Conservation (phyloP, 202 grass and related monocot species). For the Setaria viridis region DNA sequence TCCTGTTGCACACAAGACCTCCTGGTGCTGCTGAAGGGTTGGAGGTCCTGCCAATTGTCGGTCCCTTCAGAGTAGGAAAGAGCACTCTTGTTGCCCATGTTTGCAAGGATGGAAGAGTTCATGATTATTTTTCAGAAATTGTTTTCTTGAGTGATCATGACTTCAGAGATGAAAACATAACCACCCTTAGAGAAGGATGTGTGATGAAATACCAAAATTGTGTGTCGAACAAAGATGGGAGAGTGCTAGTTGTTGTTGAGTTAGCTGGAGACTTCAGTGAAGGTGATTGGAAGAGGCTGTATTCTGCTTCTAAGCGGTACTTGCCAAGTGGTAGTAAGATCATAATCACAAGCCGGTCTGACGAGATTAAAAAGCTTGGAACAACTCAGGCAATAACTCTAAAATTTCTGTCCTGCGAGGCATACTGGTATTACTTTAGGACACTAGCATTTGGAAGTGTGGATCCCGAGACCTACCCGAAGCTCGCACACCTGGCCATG, state of each 20-base stretch:
- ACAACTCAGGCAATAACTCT: neutral
- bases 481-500: neutral
- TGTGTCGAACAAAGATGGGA: neutral
- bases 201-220: neutral
- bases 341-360: conserved; percentile 15
- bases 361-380: neutral
- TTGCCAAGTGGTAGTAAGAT: neutral
- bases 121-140: neutral
- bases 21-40: neutral
- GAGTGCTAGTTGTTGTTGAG: conserved; percentile 5
- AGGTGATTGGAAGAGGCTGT: neutral
- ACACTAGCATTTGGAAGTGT: conserved; percentile 7
- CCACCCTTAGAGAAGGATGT: neutral
- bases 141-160: neutral
- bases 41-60: neutral
- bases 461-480: neutral
- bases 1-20: neutral
- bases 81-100: conserved; percentile 29
- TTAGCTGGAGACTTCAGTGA: neutral
- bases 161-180: neutral
- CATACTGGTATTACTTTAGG: conserved; percentile 3
- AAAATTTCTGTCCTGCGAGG: neutral
- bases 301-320: neutral
- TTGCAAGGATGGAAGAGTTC: conserved; percentile 24
- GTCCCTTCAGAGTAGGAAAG: neutral